These are phyloP conservation scores for Auriscalpium orientale DNA, from an alignment of 768 basidiomycete species.

Conservation along the genomic window DNA sequence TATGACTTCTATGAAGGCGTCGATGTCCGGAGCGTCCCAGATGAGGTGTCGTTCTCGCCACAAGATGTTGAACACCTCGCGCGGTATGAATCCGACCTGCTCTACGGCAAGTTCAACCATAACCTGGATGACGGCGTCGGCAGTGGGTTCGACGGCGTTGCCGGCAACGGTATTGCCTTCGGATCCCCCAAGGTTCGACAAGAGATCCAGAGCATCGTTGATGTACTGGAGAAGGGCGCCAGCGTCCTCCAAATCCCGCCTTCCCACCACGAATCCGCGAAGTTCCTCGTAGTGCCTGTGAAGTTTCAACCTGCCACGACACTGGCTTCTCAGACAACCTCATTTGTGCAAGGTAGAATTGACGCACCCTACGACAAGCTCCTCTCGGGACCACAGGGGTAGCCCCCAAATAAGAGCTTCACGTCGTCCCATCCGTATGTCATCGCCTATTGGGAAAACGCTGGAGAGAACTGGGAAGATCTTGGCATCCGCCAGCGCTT, in stretches of 20 bases:
- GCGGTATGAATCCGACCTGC: background rate
- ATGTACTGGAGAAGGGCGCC: too few species aligned
- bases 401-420: background rate
- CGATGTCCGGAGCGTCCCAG: background rate
- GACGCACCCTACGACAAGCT: background rate
- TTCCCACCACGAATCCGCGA: too few species aligned
- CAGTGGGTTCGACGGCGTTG: background rate
- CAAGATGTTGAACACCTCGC: background rate
- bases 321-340: background rate
- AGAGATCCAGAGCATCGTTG: too few species aligned
- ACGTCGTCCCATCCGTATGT: constrained; percentile 5
- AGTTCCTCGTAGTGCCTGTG: background rate
- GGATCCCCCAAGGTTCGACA: too few species aligned
- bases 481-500: background rate
- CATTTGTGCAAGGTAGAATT: background rate
- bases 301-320: background rate
- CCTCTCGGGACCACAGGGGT: background rate
- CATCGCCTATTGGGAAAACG: background rate
- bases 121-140: background rate
- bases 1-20: background rate
- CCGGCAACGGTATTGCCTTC: too few species aligned
- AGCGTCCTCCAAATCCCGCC: too few species aligned
- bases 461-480: background rate
- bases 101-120: background rate
- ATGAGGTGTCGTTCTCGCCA: background rate